Evolutionary conservation across 192 early-diverging fungal species (phyloP), one percentile per base, ranked within the genome.

Genomic region (Umbelopsis sp.): DNA sequence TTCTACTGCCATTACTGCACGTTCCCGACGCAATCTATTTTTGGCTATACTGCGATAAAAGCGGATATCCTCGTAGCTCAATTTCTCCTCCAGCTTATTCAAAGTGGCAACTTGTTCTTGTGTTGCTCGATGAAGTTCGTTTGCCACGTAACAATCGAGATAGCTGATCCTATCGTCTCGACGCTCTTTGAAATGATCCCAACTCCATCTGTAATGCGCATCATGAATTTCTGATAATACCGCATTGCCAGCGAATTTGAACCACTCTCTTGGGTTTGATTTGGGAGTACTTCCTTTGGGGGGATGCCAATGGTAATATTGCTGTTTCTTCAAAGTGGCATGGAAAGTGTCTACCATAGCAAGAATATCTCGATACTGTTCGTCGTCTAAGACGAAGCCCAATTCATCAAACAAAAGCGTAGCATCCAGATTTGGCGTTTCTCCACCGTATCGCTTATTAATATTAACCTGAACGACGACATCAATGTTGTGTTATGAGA

Each of bases 221-320:
- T 97, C 95, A 66, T 93, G 94, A 50, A 99, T 95, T 66, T 97
- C 95, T 22, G 86, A 86, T 3, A 93, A 76, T 18, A 99, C 88
- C 35, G 91, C 91, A 46, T 84, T 85, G 33, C 87, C 86, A 71
- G 91, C 89, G 82, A 89, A 92, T 68, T 80, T 72, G 46, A 99
- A 87, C 93, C 94, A 99, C 5, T 89, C 92, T 49, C 76, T 69
- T 6, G 97, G 95, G 77, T 98, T 86, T 72, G 89, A 80, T 70
- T 84, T 91, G 7, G 97, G 95, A 2, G 92, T 90, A 68, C 94
- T 82, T 1, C 87, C 81, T n/a, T 82, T 87, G 6, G 93, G 91
- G 22, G 97, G 97, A 10, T 91, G 87, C 76, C 92, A 92, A 74
- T 90, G 89, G 53, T 91, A 87, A 81, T 95, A 98, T 85, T 93